Base-by-base conservation (phyloP, 2,329 filamentous ascomycete species). In the Penicillium hordei region DNA sequence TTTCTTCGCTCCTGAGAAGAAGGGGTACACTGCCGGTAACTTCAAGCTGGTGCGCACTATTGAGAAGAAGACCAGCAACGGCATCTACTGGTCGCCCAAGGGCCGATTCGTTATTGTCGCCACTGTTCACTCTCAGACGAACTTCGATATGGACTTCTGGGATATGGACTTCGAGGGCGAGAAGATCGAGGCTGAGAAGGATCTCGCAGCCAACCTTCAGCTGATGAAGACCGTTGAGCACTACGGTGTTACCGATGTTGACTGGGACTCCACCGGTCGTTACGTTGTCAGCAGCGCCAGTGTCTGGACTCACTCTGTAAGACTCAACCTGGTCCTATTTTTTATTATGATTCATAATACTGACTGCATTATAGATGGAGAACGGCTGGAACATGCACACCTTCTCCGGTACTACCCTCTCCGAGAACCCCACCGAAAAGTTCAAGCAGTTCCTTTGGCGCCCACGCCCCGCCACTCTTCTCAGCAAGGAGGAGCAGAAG, bases 21-120 rank as follows among this genome's bases (percentile, higher is more conserved):
- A 97, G 85, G 91, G 84, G 56, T 78, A 85, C 52, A 83, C 84
- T 25, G 82, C 90, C 34, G 94, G 94, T 63, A 97, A 96, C 83
- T 99, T 97, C 85, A 95, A 93, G 82, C 91, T 95, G 74, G 88
- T 97, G 66, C 88, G 92, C 63, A 97, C 93, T 9, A 83, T 96
- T 55, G 94, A 99, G 70, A 97, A 97, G 87, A 97, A 97, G 87
- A 97, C 95, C 80, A 96, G 90, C 85, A 99, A 99, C 73, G 93
- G 91, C 65, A 99, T 99, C 72, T 97, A 97, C 86, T 99, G 94
- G 94, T 96, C 92, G 21, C 94, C 94, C 25, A 91, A 89, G 76
- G 94, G 94, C 53, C 89, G 94, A 48, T 99, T 99, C 71, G 93
- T 97, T 38, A 88, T 97, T 46, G 87, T 99, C 55, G 94, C 92